Evolutionary conservation across 1,139 yeast genomes (phyloP).

Genomic region (Petasospora rhodanensis): DNA sequence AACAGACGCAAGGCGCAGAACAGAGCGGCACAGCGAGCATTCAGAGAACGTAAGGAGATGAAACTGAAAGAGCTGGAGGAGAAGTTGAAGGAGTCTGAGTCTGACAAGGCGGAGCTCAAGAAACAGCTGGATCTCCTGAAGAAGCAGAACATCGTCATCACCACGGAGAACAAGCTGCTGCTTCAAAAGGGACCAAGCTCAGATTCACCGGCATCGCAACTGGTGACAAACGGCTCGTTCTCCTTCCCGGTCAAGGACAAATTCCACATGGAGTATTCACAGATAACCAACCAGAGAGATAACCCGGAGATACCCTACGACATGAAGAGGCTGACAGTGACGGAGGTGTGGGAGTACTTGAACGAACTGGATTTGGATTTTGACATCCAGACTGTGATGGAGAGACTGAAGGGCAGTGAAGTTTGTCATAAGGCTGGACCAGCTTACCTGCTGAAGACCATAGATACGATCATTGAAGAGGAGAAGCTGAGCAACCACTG

Average conservation of each 20-base stretch:
- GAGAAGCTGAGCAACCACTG: conserved; percentile 34
- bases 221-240: conserved; percentile 10
- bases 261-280: conserved; percentile 8
- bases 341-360: conserved; percentile 81
- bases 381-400: conserved; percentile 51
- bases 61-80: conserved; percentile 63
- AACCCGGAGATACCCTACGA: conserved; percentile 20
- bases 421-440: conserved; percentile 83
- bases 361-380: conserved; percentile 52
- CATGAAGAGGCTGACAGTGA: conserved; percentile 53
- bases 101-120: conserved; percentile 47
- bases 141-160: conserved; percentile 49
- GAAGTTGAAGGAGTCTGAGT: conserved; percentile 56
- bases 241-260: conserved; percentile 27
- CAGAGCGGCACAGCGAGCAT: conserved; percentile 87
- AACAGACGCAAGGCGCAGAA: conserved; percentile 61
- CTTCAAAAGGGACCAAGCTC: conserved; percentile 22
- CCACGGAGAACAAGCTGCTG: conserved; percentile 56
- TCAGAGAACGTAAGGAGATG: conserved; percentile 78
- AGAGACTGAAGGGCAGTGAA: conserved; percentile 58
- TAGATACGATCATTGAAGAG: conserved; percentile 33
- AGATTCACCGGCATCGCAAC: not conserved
- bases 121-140: conserved; percentile 52
- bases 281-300: conserved; percentile 13
- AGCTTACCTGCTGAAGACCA: conserved; percentile 54